These are phyloP conservation scores for Phytopythium delawarense DNA, from an alignment of 352 stramenopile genomes.

Conservation along the genomic window DNA sequence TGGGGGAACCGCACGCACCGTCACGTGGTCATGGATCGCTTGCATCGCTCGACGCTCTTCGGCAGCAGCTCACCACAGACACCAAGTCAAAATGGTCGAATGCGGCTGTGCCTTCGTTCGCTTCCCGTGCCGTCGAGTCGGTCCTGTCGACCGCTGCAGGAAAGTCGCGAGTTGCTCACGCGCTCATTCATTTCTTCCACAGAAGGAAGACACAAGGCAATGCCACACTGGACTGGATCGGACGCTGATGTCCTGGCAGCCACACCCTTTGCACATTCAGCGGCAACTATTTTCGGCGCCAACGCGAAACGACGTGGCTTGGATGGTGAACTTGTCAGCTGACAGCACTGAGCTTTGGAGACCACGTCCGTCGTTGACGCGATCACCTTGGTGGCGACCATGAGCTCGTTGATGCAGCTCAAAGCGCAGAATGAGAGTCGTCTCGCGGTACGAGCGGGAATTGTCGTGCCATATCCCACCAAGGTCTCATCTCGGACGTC, in stretches of 20 bases:
- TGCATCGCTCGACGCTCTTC: slow-evolving; percentile 7
- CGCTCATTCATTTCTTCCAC: too few relatives aligned
- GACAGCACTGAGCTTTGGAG: background rate
- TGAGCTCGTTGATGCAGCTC: slow-evolving; percentile 80
- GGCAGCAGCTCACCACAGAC: too few relatives aligned
- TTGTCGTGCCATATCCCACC: background rate
- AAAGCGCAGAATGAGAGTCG: slow-evolving; percentile 82
- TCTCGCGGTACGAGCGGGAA: slow-evolving; percentile 33
- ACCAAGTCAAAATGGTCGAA: background rate
- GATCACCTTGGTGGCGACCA: slow-evolving; percentile 11
- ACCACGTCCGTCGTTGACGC: background rate
- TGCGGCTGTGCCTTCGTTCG: background rate
- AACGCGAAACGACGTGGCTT: background rate
- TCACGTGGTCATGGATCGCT: slow-evolving; percentile 26
- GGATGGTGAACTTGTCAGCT: background rate
- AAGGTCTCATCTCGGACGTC: background rate
- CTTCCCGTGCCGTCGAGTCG: too few relatives aligned
- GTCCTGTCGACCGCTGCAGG: too few relatives aligned
- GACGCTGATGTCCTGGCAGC: background rate
- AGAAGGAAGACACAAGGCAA: background rate
- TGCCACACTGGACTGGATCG: too few relatives aligned
- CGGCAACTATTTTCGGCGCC: background rate
- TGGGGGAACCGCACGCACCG: slow-evolving; percentile 10
- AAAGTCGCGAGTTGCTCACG: too few relatives aligned
- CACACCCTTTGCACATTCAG: background rate